These are phyloP conservation scores for Penicillium sp. DNA, from an alignment of 2,329 filamentous ascomycete species.

Conservation along the genomic window DNA sequence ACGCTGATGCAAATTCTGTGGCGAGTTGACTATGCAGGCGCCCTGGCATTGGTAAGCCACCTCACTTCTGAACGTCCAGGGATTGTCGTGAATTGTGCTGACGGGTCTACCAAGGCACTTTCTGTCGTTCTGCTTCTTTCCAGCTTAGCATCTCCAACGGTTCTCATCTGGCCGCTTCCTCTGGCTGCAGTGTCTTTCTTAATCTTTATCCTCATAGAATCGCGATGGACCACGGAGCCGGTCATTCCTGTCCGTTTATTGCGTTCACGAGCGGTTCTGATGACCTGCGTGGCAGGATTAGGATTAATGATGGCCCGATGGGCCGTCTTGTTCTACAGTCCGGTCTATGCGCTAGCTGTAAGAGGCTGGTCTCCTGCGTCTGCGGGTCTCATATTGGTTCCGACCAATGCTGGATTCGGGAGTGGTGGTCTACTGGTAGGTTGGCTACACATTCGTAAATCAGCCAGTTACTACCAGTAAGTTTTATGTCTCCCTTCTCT, in stretches of 20 bases:
- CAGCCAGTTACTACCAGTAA: conserved; percentile 64
- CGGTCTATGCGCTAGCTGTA: conserved; percentile 72
- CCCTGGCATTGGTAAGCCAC: conserved; percentile 54
- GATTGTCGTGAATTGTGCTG: not conserved
- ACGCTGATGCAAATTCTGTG: conserved; percentile 51
- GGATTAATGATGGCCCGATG: conserved; percentile 77
- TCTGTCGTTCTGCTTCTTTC: conserved; percentile 68
- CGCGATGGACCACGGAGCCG: conserved; percentile 58
- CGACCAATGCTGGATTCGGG: conserved; percentile 75
- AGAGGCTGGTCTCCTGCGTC: conserved; percentile 62
- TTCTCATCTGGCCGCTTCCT: conserved; percentile 55
- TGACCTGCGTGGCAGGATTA: conserved; percentile 68
- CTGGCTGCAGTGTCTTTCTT: conserved; percentile 56
- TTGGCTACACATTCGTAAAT: conserved; percentile 66
- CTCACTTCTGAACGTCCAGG: not conserved
- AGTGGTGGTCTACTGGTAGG: conserved; percentile 67
- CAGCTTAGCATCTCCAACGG: conserved; percentile 58
- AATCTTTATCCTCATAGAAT: conserved; percentile 56
- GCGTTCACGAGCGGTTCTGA: conserved; percentile 61
- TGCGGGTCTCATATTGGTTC: conserved; percentile 70
- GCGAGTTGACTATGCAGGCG: conserved; percentile 69
- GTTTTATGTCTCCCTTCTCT: conserved; percentile 6
- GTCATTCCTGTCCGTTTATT: conserved; percentile 69
- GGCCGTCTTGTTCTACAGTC: conserved; percentile 73
- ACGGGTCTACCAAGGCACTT: conserved; percentile 41